Percentiles rank a stretch among this genome's conserved stretches.
Evolutionary conservation across 148 eudicot species (phyloP).

Genomic region (Beta vulgaris): DNA sequence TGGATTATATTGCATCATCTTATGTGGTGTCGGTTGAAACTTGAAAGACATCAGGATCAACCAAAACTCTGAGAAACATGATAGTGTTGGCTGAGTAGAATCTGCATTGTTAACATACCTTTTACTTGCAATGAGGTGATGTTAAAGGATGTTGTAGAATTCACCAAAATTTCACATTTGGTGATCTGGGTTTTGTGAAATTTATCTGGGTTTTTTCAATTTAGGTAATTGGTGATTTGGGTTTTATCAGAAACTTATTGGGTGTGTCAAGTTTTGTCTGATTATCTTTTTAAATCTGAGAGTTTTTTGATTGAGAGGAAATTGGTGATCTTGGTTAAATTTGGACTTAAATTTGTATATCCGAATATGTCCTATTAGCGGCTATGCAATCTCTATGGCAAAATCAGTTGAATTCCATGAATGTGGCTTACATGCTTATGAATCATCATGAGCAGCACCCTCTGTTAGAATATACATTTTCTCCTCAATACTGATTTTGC

Average conservation of each 20-base stretch:
- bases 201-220: constrained; percentile 17
- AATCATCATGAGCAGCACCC: too few relatives aligned
- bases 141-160: too few relatives aligned
- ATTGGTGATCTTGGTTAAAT: constrained; percentile 20
- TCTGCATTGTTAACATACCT: not conserved
- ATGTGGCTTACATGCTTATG: too few relatives aligned
- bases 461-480: too few relatives aligned
- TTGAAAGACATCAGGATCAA: not conserved
- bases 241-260: constrained; percentile 23
- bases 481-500: too few relatives aligned
- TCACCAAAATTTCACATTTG: not conserved
- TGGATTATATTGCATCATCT: not conserved
- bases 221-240: constrained; percentile 21
- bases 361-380: too few relatives aligned
- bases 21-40: not conserved
- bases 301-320: not conserved
- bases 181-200: constrained; percentile 25
- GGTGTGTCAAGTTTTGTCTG: constrained; percentile 13
- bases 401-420: too few relatives aligned
- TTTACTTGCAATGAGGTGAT: too few relatives aligned
- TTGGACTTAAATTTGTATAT: too few relatives aligned
- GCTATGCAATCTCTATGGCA: too few relatives aligned
- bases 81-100: not conserved
- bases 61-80: not conserved
- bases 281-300: constrained; percentile 1